Evolutionary conservation across 1,284 basidiomycete genomes (phyloP).

Genomic region (Sutorius eximius): DNA sequence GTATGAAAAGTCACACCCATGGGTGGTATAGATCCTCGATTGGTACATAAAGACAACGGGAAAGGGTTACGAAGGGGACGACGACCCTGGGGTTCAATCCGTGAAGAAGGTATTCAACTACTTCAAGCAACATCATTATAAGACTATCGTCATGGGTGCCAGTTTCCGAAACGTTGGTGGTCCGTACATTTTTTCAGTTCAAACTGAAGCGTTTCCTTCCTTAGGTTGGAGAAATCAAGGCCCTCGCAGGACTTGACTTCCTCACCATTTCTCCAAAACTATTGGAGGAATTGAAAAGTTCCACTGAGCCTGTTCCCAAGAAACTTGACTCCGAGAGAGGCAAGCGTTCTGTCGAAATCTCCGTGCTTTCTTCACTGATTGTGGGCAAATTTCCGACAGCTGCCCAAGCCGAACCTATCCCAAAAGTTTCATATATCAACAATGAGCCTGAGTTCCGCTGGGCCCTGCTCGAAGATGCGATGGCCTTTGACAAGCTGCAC

Average conservation of each 20-base stretch:
- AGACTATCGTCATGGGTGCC: constrained; percentile 99
- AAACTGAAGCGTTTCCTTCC: background rate
- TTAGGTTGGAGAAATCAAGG: constrained; percentile 87
- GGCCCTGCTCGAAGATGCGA: constrained; percentile 84
- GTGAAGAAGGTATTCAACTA: constrained; percentile 98
- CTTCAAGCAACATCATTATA: constrained; percentile 98
- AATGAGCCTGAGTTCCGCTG: constrained; percentile 95
- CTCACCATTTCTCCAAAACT: constrained; percentile 91
- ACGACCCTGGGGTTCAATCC: constrained; percentile 94
- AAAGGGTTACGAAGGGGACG: constrained; percentile 80
- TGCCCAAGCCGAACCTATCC: constrained; percentile 59
- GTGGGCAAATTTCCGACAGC: constrained; percentile 36
- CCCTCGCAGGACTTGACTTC: constrained; percentile 95
- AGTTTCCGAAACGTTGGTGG: constrained; percentile 89
- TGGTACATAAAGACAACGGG: constrained; percentile 93
- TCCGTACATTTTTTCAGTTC: background rate
- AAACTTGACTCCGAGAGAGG: constrained; percentile 75
- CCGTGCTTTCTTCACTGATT: background rate
- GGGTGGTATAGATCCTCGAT: constrained; percentile 72
- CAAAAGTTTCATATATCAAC: constrained; percentile 86
- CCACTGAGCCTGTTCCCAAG: constrained; percentile 74
- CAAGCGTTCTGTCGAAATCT: constrained; percentile 34
- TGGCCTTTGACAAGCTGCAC: constrained; percentile 95
- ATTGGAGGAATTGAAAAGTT: constrained; percentile 88
- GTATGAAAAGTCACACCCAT: background rate